Evolutionary conservation across 2,329 filamentous ascomycete genomes (phyloP).

Genomic region (Ophiostoma ulmi): DNA sequence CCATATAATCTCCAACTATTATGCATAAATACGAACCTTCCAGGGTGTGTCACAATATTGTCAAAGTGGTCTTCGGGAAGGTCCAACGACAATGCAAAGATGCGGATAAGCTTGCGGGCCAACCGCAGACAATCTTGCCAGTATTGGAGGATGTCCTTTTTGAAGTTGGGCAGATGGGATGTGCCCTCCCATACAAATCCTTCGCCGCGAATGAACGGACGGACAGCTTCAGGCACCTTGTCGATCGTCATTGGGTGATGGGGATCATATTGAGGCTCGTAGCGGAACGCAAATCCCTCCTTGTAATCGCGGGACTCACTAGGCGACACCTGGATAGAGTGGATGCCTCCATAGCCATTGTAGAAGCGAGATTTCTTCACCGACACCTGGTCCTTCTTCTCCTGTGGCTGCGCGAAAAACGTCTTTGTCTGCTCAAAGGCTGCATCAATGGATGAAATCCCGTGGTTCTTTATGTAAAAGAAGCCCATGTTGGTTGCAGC

Average conservation of each 20-base stretch:
- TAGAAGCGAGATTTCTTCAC: background rate
- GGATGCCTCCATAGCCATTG: constrained; percentile 16
- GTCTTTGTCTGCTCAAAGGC: constrained; percentile 8
- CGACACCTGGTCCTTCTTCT: constrained; percentile 2
- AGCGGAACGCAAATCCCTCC: constrained; percentile 15
- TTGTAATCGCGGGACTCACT: constrained; percentile 13
- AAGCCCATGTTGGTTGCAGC: constrained; percentile 15
- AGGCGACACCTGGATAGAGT: constrained; percentile 11
- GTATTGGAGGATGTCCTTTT: constrained; percentile 25
- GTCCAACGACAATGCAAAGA: constrained; percentile 23
- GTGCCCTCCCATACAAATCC: constrained; percentile 28
- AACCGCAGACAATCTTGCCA: constrained; percentile 25
- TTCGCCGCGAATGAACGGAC: constrained; percentile 19
- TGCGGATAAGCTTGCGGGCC: constrained; percentile 25
- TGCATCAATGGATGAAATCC: background rate
- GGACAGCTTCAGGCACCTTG: constrained; percentile 18
- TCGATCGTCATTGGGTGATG: constrained; percentile 13
- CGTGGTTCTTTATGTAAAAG: constrained; percentile 19
- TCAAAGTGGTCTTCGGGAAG: constrained; percentile 35
- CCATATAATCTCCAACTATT: background rate
- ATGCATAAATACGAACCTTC: constrained; percentile 28
- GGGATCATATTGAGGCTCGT: constrained; percentile 15
- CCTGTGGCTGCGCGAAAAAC: constrained; percentile 7
- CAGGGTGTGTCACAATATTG: constrained; percentile 35
- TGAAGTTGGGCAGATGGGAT: constrained; percentile 24